phyloP scores from a whole-genome alignment of 2,329 filamentous ascomycete species.

The Periconia macrospinosa region DNA sequence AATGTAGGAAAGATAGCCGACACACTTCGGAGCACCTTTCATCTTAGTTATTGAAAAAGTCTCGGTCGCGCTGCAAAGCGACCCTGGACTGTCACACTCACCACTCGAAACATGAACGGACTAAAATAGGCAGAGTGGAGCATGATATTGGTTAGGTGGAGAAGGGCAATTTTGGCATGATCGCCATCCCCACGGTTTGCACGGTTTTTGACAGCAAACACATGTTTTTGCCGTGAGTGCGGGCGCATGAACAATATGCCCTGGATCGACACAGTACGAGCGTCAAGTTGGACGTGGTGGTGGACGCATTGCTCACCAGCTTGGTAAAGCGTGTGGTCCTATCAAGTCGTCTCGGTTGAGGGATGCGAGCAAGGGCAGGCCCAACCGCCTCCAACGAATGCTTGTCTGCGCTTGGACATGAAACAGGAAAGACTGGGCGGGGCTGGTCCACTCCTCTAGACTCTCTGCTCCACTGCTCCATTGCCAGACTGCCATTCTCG shows the following conservation, averaged over 20 bases:
- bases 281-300: conserved; percentile 23
- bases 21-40: neutral
- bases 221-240: neutral
- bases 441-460: conserved; percentile 19
- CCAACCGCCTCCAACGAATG: conserved; percentile 7
- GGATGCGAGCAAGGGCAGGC: conserved; percentile 3
- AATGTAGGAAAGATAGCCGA: neutral
- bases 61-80: neutral
- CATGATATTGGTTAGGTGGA: neutral
- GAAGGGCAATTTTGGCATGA: neutral
- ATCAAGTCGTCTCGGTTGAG: conserved; percentile 20
- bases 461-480: neutral
- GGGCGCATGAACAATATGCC: conserved; percentile 1
- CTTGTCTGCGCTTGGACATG: conserved; percentile 14
- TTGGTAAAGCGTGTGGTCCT: conserved; percentile 23
- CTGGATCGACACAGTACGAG: conserved; percentile 21
- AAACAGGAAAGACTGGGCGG: conserved; percentile 17
- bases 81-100: neutral
- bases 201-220: neutral
- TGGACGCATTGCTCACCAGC: neutral
- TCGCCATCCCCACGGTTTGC: neutral
- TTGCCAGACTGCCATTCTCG: conserved; percentile 19
- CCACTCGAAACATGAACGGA: neutral
- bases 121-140: neutral
- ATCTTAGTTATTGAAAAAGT: neutral